Evolutionary conservation across 2,329 filamentous ascomycete genomes (phyloP).

Genomic region (Fusarium sambucinum): DNA sequence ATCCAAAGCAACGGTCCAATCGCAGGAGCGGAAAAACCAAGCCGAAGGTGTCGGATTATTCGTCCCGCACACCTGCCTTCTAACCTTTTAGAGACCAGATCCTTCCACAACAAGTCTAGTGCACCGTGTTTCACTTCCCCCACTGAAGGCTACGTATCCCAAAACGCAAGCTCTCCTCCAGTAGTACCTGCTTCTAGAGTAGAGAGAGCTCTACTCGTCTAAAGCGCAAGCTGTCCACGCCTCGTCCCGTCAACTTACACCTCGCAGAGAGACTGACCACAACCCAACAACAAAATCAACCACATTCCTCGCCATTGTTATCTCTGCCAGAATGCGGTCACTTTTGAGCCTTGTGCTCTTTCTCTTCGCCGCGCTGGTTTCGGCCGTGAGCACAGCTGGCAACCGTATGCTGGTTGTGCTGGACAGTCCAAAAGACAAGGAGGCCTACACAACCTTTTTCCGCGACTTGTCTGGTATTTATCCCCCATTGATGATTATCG

Average conservation of each 20-base stretch:
- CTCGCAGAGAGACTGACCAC: slow-evolving; percentile 10
- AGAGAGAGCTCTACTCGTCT: slow-evolving; percentile 38
- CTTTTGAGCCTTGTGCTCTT: slow-evolving; percentile 77
- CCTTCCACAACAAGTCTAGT: slow-evolving; percentile 27
- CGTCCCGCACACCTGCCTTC: background rate
- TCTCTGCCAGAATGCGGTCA: slow-evolving; percentile 72
- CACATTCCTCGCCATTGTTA: slow-evolving; percentile 2
- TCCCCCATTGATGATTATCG: background rate
- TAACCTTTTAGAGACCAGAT: slow-evolving; percentile 13
- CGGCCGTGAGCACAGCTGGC: slow-evolving; percentile 83
- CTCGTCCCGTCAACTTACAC: slow-evolving; percentile 34
- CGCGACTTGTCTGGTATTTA: slow-evolving; percentile 74
- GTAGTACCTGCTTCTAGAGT: slow-evolving; percentile 10
- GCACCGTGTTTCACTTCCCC: slow-evolving; percentile 11
- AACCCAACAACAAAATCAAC: slow-evolving; percentile 20
- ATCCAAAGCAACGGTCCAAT: slow-evolving; percentile 43
- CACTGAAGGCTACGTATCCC: slow-evolving; percentile 55
- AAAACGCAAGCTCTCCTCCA: slow-evolving; percentile 48
- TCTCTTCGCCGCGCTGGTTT: slow-evolving; percentile 73
- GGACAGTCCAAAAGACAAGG: slow-evolving; percentile 84
- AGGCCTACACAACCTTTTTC: slow-evolving; percentile 84
- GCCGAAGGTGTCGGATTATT: slow-evolving; percentile 48
- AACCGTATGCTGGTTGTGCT: slow-evolving; percentile 86
- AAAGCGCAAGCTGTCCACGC: slow-evolving; percentile 46
- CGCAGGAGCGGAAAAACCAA: slow-evolving; percentile 50